Conservation (phyloP, 345 rosid species). For the Citrus trifoliata region DNA sequence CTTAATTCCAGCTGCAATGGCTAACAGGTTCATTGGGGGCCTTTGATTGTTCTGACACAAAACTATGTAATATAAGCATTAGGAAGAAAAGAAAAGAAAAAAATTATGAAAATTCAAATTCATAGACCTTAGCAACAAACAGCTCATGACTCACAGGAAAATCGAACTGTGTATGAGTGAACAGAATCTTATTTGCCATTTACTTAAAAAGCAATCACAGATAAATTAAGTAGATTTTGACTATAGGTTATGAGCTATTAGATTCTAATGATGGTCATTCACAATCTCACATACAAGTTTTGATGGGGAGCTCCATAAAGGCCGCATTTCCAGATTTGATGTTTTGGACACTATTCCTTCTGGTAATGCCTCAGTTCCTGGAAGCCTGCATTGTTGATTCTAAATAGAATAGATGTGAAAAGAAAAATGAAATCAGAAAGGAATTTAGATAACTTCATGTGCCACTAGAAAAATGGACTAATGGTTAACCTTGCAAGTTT, state of each 20-base stretch:
- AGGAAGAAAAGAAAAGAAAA: neutral
- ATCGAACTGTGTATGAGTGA: neutral
- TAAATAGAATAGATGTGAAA: slow-evolving; percentile 13
- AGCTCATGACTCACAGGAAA: neutral
- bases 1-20: slow-evolving; percentile 72
- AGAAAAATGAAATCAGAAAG: slow-evolving; percentile 1
- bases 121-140: neutral
- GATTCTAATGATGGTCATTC: neutral
- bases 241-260: neutral
- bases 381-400: slow-evolving; percentile 44
- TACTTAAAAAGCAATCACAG: neutral
- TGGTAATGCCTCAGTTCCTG: slow-evolving; percentile 61
- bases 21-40: slow-evolving; percentile 48
- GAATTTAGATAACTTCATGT: neutral
- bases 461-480: neutral
- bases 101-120: no score
- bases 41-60: slow-evolving; percentile 36
- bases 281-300: slow-evolving; percentile 35
- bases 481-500: slow-evolving; percentile 54
- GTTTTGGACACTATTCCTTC: slow-evolving; percentile 56
- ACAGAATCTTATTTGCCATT: neutral
- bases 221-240: neutral
- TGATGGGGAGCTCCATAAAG: slow-evolving; percentile 45
- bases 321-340: slow-evolving; percentile 58
- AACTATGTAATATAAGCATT: neutral